These are phyloP conservation scores for Erodium texanum DNA, from an alignment of 441 rosid genomes.

Conservation along the genomic window DNA sequence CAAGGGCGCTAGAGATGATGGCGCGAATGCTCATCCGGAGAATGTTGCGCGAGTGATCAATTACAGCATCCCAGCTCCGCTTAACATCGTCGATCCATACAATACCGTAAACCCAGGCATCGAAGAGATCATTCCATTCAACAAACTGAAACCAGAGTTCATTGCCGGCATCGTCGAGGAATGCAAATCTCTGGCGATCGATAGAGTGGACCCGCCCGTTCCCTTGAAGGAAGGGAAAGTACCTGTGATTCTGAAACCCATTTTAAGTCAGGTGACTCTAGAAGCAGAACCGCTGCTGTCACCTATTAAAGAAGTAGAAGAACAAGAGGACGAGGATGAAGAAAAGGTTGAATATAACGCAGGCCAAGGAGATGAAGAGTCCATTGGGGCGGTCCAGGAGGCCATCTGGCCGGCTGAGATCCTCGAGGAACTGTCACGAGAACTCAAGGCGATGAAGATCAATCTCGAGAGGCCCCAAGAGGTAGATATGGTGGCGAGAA, in stretches of 20 bases:
- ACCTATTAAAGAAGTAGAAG: not conserved
- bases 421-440: conserved; percentile 18
- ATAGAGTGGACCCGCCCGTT: not conserved
- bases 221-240: not conserved
- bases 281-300: conserved; percentile 5
- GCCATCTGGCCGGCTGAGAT: conserved; percentile 36
- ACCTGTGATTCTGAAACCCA: conserved; percentile 1
- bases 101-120: not conserved
- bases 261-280: not conserved
- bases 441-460: conserved; percentile 15
- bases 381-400: conserved; percentile 9
- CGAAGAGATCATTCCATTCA: conserved; percentile 2
- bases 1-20: not conserved
- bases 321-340: not conserved
- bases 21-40: conserved; percentile 11
- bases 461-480: conserved; percentile 5
- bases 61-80: not conserved
- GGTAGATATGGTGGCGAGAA: too few species aligned
- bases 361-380: not conserved
- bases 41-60: not conserved
- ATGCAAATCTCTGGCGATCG: not conserved
- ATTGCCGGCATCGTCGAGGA: not conserved
- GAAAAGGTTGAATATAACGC: not conserved
- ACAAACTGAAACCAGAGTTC: conserved; percentile 1
- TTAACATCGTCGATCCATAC: not conserved